These are phyloP conservation scores for Aspergillus sp. DNA, from an alignment of 2,329 filamentous ascomycete species.

Conservation along the genomic window DNA sequence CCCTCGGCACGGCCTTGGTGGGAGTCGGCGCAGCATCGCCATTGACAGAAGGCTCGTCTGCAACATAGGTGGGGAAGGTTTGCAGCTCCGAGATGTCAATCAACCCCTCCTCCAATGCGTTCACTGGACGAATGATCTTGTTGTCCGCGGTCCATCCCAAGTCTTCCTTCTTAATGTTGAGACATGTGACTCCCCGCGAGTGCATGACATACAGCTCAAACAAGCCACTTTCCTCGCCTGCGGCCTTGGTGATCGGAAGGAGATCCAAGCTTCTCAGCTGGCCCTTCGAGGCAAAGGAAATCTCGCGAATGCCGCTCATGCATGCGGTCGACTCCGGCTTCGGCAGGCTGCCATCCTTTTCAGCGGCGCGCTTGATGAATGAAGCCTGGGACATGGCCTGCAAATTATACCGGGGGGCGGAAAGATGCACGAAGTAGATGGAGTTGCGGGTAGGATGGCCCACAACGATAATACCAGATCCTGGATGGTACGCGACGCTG, in stretches of 20 bases:
- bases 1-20: slow-evolving; percentile 38
- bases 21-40: slow-evolving; percentile 37
- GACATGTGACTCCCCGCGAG: slow-evolving; percentile 89
- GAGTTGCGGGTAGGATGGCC: slow-evolving; percentile 97
- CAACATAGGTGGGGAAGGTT: slow-evolving; percentile 42
- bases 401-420: slow-evolving; percentile 87
- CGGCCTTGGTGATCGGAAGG: slow-evolving; percentile 61
- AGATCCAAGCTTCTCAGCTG: slow-evolving; percentile 88
- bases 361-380: slow-evolving; percentile 75
- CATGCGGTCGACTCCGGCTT: slow-evolving; percentile 93
- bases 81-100: slow-evolving; percentile 72
- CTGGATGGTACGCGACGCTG: slow-evolving; percentile 90
- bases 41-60: slow-evolving; percentile 45
- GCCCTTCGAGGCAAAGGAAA: slow-evolving; percentile 84
- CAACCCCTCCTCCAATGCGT: slow-evolving; percentile 70
- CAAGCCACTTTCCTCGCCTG: slow-evolving; percentile 63
- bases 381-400: slow-evolving; percentile 78
- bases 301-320: slow-evolving; percentile 94
- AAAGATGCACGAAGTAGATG: slow-evolving; percentile 94
- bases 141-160: slow-evolving; percentile 89
- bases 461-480: slow-evolving; percentile 88
- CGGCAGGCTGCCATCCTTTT: slow-evolving; percentile 69
- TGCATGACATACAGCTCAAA: slow-evolving; percentile 98
- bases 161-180: slow-evolving; percentile 82
- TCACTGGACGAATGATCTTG: slow-evolving; percentile 75